A percentile compares a stretch with the other conserved stretches of the same genome.
These are phyloP conservation scores for Brassica cretica DNA, from an alignment of 345 rosid species.

Conservation along the genomic window DNA sequence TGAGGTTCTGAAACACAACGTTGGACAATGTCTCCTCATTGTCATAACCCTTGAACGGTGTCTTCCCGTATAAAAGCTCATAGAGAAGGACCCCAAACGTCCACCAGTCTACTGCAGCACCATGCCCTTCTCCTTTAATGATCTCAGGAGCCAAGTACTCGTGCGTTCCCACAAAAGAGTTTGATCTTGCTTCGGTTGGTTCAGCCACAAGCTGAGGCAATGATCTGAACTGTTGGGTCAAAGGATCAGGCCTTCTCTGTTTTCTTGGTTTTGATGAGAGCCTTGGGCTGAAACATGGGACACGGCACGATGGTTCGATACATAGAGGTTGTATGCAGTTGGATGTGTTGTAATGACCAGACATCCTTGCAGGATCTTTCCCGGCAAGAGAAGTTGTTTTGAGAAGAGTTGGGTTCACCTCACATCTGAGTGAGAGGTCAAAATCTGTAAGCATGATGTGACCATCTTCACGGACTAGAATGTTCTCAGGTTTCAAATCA, in stretches of 20 bases:
- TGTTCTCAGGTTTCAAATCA: conserved; percentile 93
- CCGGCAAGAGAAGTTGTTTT: conserved; percentile 48
- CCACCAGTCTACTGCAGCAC: conserved; percentile 99
- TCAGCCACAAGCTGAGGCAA: conserved; percentile 94
- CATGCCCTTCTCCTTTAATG: conserved; percentile 94
- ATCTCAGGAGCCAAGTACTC: conserved; percentile 97
- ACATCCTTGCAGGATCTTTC: conserved; percentile 56
- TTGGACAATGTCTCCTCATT: conserved; percentile 85
- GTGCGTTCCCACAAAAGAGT: conserved; percentile 95
- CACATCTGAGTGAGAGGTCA: conserved; percentile 85
- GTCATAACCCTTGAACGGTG: conserved; percentile 79
- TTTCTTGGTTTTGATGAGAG: conserved; percentile 67
- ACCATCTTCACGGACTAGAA: conserved; percentile 95
- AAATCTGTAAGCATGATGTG: conserved; percentile 98
- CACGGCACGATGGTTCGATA: conserved; percentile 71
- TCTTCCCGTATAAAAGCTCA: conserved; percentile 82
- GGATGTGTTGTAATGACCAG: conserved; percentile 67
- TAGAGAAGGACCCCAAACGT: conserved; percentile 83
- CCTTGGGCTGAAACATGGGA: conserved; percentile 90
- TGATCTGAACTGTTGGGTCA: conserved; percentile 48
- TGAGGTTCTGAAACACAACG: conserved; percentile 68
- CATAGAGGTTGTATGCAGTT: conserved; percentile 79
- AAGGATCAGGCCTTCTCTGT: conserved; percentile 49
- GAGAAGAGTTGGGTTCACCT: conserved; percentile 81
- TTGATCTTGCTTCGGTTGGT: conserved; percentile 93